Conservation (phyloP, 108 stramenopile genomes). For the Nannochloropsis oceanica region DNA sequence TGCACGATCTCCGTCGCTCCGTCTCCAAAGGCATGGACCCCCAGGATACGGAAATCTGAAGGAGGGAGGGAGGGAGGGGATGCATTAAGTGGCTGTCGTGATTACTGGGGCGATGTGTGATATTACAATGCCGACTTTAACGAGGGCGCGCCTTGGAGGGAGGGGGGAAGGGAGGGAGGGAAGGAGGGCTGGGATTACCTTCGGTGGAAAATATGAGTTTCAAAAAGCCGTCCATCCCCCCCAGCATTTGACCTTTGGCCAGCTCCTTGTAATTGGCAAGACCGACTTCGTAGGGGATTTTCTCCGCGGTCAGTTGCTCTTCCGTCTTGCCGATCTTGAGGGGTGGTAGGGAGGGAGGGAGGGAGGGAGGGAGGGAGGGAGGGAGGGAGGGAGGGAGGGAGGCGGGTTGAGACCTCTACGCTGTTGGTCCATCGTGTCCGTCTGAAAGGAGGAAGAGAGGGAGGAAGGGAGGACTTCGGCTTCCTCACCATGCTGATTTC, state of each 20-base stretch:
- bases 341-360: too few species aligned
- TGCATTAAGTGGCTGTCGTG: too few species aligned
- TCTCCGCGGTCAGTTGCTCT: conserved; percentile 13
- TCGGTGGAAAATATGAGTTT: conserved; percentile 23
- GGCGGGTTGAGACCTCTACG: too few species aligned
- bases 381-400: not conserved
- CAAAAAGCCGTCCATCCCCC: conserved; percentile 28
- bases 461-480: not conserved
- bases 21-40: conserved; percentile 31
- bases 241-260: conserved; percentile 33
- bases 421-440: too few species aligned
- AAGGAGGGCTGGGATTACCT: not conserved
- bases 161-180: not conserved
- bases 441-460: not conserved
- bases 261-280: conserved; percentile 24
- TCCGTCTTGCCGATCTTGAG: conserved; percentile 24
- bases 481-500: conserved; percentile 15
- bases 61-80: not conserved
- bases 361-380: too few species aligned
- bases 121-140: not conserved
- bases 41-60: conserved; percentile 4
- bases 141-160: not conserved
- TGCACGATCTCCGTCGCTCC: conserved; percentile 35
- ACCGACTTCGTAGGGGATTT: conserved; percentile 22
- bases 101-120: not conserved